Evolutionary conservation across 192 early-diverging fungal genomes (phyloP).

Genomic region (Coemansia sp.): DNA sequence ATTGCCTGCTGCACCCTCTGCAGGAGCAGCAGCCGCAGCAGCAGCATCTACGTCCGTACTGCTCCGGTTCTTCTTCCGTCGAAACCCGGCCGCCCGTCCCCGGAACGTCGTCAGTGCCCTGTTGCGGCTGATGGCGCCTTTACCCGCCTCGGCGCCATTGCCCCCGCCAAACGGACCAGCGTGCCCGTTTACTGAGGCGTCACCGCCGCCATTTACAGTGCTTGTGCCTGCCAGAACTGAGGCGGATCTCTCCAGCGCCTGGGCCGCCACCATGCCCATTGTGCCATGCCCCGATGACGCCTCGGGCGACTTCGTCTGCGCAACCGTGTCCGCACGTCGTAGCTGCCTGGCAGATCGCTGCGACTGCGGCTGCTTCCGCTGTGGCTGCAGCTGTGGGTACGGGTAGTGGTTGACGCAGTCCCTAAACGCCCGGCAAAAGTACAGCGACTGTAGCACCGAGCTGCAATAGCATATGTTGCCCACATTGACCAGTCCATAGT

Average conservation of each 20-base stretch:
- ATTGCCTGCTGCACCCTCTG: not conserved
- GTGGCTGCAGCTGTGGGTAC: slow-evolving; percentile 41
- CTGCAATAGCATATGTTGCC: slow-evolving; percentile 76
- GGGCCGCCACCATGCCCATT: not conserved
- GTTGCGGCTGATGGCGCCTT: slow-evolving; percentile 3
- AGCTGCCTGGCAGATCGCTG: too few species aligned
- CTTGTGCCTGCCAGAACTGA: slow-evolving; percentile 1
- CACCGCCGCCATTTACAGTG: too few species aligned
- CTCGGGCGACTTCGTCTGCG: slow-evolving; percentile 4
- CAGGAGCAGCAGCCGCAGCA: too few species aligned
- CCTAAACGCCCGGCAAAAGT: slow-evolving; percentile 91
- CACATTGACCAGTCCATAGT: slow-evolving; percentile 90
- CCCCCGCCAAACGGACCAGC: not conserved
- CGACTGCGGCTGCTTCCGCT: not conserved
- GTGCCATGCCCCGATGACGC: not conserved
- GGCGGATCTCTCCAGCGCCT: slow-evolving; percentile 4
- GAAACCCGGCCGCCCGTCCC: slow-evolving; percentile 31
- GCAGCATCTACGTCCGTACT: slow-evolving; percentile 3
- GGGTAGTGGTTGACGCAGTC: slow-evolving; percentile 82
- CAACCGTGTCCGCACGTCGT: not conserved
- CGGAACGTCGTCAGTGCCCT: slow-evolving; percentile 17
- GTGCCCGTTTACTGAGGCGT: too few species aligned
- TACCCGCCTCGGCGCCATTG: slow-evolving; percentile 2
- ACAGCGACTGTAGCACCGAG: slow-evolving; percentile 92
- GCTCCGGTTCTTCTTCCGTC: slow-evolving; percentile 31